Percentiles rank a stretch among this genome's conserved stretches.
phyloP scores from a whole-genome alignment of 495 filamentous ascomycete species.

The Neurospora intermedia region DNA sequence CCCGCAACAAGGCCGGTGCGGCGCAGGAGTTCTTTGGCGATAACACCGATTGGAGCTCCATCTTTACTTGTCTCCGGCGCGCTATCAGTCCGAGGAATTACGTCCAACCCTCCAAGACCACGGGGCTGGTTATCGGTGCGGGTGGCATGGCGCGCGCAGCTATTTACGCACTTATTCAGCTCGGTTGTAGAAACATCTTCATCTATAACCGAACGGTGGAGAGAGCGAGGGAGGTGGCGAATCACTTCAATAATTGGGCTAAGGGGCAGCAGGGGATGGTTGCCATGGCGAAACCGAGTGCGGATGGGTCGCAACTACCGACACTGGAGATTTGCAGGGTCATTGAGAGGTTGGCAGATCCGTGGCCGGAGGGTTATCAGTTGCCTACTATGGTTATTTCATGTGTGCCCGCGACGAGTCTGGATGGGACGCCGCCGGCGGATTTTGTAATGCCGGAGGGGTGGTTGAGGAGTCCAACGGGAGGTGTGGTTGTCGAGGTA shows the following conservation, averaged over 20 bases:
- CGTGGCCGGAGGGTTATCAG: slow-evolving; percentile 54
- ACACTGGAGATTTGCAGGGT: slow-evolving; percentile 46
- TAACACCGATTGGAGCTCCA: slow-evolving; percentile 78
- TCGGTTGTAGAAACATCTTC: slow-evolving; percentile 72
- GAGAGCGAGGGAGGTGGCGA: slow-evolving; percentile 54
- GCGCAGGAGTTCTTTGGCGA: slow-evolving; percentile 66
- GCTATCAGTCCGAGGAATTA: slow-evolving; percentile 73
- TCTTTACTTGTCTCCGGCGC: slow-evolving; percentile 53
- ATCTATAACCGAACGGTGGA: slow-evolving; percentile 59
- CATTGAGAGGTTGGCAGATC: slow-evolving; percentile 43
- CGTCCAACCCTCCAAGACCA: slow-evolving; percentile 54
- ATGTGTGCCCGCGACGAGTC: slow-evolving; percentile 61
- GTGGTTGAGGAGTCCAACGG: slow-evolving; percentile 68
- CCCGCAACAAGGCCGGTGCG: slow-evolving; percentile 54
- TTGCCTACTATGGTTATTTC: slow-evolving; percentile 67
- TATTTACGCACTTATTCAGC: slow-evolving; percentile 66
- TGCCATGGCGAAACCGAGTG: slow-evolving; percentile 8
- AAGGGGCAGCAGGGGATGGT: slow-evolving; percentile 20
- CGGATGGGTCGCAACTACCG: not conserved
- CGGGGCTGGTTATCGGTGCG: slow-evolving; percentile 64
- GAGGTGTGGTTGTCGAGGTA: slow-evolving; percentile 68
- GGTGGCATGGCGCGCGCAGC: slow-evolving; percentile 76
- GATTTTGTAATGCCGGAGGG: slow-evolving; percentile 65
- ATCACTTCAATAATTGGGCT: slow-evolving; percentile 54
- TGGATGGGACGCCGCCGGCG: slow-evolving; percentile 51